A percentile compares a stretch with the other conserved stretches of the same genome.
These are phyloP conservation scores for Diutina scorzettiae DNA, from an alignment of 1,139 yeast species.

Conservation along the genomic window DNA sequence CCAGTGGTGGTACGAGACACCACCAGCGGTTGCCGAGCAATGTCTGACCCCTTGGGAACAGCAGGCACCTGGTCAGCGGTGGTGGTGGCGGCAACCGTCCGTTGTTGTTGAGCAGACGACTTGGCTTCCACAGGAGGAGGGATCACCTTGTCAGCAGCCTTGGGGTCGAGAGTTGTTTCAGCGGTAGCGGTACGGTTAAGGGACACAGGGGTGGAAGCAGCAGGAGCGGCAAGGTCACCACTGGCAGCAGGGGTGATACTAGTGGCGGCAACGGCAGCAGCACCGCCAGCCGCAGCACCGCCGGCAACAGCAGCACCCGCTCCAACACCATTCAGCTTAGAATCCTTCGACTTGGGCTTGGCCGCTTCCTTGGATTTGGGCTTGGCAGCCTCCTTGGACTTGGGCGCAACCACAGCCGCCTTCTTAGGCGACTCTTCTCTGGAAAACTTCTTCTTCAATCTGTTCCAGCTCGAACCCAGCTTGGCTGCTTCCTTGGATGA, in stretches of 20 bases:
- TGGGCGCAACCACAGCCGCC: conserved; percentile 7
- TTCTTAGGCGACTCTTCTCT: conserved; percentile 2
- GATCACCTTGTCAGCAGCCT: not conserved
- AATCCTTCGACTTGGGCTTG: conserved; percentile 1
- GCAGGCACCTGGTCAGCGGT: conserved; percentile 2
- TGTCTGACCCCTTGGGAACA: not conserved
- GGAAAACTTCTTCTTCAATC: conserved; percentile 5
- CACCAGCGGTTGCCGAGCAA: not conserved
- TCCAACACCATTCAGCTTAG: conserved; percentile 7
- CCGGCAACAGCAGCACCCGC: conserved; percentile 6
- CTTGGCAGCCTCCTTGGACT: conserved; percentile 8
- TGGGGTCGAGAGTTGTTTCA: not conserved
- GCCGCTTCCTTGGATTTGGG: conserved; percentile 6
- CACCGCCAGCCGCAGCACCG: conserved; percentile 8
- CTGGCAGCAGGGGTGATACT: too few species aligned
- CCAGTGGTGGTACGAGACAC: conserved; percentile 8
- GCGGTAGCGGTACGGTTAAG: conserved; percentile 9
- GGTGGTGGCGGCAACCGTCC: not conserved
- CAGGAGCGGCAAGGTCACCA: conserved; percentile 4
- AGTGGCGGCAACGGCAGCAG: not conserved
- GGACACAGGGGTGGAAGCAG: conserved; percentile 8
- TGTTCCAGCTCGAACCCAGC: conserved; percentile 5
- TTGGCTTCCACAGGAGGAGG: not conserved
- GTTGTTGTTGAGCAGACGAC: not conserved
- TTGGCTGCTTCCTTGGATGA: too few species aligned